These are phyloP conservation scores for Fermentozyma sake DNA, from an alignment of 1,139 yeast species.

Conservation along the genomic window DNA sequence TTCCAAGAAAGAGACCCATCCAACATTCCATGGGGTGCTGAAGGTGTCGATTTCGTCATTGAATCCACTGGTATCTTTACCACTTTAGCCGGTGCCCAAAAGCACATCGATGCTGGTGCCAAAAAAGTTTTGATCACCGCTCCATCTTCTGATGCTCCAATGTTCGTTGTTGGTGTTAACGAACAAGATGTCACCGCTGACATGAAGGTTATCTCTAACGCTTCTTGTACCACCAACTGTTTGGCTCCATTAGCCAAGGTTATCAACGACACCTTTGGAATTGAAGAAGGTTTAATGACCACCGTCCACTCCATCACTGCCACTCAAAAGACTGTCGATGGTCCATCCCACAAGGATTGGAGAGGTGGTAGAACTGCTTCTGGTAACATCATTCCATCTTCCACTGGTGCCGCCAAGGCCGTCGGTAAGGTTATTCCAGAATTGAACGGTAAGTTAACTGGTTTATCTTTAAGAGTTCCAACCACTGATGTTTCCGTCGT, in stretches of 20 bases:
- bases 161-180: conserved; percentile 21
- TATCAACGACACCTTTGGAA: conserved; percentile 17
- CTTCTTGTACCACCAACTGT: conserved; percentile 22
- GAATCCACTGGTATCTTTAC: conserved; percentile 22
- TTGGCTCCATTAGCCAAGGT: conserved; percentile 21
- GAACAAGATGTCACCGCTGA: conserved; percentile 15
- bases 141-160: conserved; percentile 20
- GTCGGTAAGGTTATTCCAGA: conserved; percentile 21
- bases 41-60: conserved; percentile 18
- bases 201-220: conserved; percentile 17
- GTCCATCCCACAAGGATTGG: conserved; percentile 23
- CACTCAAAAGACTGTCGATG: conserved; percentile 21
- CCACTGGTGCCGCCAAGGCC: conserved; percentile 23
- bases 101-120: conserved; percentile 21
- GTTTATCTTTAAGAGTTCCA: conserved; percentile 21
- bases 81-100: conserved; percentile 17
- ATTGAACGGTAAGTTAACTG: conserved; percentile 21
- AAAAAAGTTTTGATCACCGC: conserved; percentile 21
- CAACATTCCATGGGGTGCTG: conserved; percentile 19
- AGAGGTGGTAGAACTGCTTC: conserved; percentile 22
- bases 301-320: conserved; percentile 21
- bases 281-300: conserved; percentile 22
- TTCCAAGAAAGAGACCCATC: conserved; percentile 19
- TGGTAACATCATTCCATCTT: conserved; percentile 19
- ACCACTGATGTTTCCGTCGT: conserved; percentile 20